phyloP scores from a whole-genome alignment of 768 basidiomycete species.

The Auricularia sp. region DNA sequence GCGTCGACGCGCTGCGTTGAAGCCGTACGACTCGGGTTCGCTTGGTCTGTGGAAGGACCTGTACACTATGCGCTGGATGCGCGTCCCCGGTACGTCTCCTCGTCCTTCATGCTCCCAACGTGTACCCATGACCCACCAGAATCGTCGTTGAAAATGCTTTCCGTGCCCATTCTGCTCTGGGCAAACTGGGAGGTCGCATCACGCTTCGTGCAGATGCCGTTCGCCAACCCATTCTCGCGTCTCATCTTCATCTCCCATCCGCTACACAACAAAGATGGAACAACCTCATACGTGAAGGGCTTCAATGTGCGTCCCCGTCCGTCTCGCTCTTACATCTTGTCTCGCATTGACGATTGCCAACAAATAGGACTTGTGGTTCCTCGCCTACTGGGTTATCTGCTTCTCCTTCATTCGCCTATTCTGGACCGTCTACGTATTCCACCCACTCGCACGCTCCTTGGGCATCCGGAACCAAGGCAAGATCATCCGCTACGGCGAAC shows the following conservation, averaged over 20 bases:
- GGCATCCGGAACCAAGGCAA: slow-evolving; percentile 61
- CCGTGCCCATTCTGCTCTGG: slow-evolving; percentile 50
- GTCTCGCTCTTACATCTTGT: neutral
- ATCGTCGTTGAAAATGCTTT: slow-evolving; percentile 56
- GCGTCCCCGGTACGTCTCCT: slow-evolving; percentile 50
- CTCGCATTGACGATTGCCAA: neutral
- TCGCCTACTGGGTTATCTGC: slow-evolving; percentile 75
- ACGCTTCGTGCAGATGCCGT: slow-evolving; percentile 29
- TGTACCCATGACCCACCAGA: slow-evolving; percentile 23
- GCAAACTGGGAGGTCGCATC: slow-evolving; percentile 51
- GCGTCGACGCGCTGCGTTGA: neutral
- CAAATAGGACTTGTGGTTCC: slow-evolving; percentile 58
- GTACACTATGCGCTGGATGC: slow-evolving; percentile 53
- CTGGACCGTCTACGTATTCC: slow-evolving; percentile 52
- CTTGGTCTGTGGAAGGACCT: slow-evolving; percentile 42
- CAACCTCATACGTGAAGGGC: slow-evolving; percentile 47
- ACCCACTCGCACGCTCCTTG: slow-evolving; percentile 56
- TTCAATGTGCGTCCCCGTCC: slow-evolving; percentile 22
- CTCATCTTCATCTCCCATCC: slow-evolving; percentile 63
- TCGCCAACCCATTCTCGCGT: slow-evolving; percentile 62
- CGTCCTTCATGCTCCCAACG: neutral
- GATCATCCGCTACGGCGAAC: slow-evolving; percentile 81
- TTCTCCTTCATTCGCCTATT: slow-evolving; percentile 82
- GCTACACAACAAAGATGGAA: slow-evolving; percentile 22
- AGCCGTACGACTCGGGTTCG: slow-evolving; percentile 7